Evolutionary conservation across 2,329 filamentous ascomycete genomes (phyloP).

Genomic region (Neurospora crassa): DNA sequence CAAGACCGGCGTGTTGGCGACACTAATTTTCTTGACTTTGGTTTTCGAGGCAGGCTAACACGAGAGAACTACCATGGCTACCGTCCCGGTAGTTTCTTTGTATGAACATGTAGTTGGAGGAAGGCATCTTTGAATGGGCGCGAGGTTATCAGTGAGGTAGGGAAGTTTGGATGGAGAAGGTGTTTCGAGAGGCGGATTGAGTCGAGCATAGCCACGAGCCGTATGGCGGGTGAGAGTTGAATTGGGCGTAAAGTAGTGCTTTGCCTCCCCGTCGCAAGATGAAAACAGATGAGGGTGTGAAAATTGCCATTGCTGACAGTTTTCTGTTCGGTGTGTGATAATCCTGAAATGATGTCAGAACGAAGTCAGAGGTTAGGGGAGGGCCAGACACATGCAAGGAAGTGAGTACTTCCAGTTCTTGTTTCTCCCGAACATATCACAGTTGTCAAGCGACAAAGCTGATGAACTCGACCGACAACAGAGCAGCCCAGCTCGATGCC

Average conservation of each 20-base stretch:
- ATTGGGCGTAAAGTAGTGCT: not conserved
- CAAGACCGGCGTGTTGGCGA: conserved; percentile 57
- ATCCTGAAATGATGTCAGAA: not conserved
- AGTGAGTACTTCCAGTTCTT: not conserved
- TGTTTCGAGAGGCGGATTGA: not conserved
- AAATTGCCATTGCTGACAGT: not conserved
- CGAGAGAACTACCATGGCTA: conserved; percentile 48
- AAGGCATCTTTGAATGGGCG: conserved; percentile 48
- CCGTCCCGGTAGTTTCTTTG: conserved; percentile 39
- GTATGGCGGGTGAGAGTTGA: not conserved
- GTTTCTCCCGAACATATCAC: not conserved
- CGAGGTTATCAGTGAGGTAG: conserved; percentile 61
- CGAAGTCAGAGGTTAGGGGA: not conserved
- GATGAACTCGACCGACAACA: not conserved
- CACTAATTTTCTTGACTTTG: conserved; percentile 57
- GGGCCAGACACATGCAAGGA: not conserved
- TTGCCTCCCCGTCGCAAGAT: not conserved
- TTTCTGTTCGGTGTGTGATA: not conserved
- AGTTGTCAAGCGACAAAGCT: not conserved
- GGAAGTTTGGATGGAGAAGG: not conserved
- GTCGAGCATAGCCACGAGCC: not conserved
- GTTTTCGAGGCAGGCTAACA: conserved; percentile 45
- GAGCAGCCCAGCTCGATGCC: not conserved
- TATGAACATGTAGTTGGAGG: conserved; percentile 47
- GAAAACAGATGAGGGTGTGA: not conserved